Conservation (phyloP, 805 yeast genomes). For the Metschnikowia colocasiae region DNA sequence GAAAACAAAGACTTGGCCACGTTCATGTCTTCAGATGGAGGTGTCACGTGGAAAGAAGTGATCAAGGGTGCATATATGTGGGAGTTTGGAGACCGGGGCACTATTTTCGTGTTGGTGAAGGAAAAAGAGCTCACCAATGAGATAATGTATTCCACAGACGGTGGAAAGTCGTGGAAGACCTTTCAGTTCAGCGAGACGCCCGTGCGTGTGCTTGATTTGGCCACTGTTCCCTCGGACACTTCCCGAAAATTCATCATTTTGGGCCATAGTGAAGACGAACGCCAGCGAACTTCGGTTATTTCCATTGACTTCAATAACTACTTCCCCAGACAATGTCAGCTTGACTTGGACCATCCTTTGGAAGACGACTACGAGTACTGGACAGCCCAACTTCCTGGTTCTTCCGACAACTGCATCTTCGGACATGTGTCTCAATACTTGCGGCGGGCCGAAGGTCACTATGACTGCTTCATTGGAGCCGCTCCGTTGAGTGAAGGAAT, state of each 20-base stretch:
- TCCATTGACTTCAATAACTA: slow-evolving; percentile 37
- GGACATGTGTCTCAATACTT: slow-evolving; percentile 42
- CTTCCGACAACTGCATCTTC: slow-evolving; percentile 38
- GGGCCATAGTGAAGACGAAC: slow-evolving; percentile 31
- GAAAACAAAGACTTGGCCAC: slow-evolving; percentile 56
- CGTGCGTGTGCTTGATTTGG: slow-evolving; percentile 63
- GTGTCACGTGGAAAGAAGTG: slow-evolving; percentile 81
- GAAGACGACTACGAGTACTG: slow-evolving; percentile 42
- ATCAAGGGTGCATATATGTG: slow-evolving; percentile 74
- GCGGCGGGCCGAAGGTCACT: slow-evolving; percentile 41
- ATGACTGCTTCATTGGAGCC: slow-evolving; percentile 68
- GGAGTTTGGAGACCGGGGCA: slow-evolving; percentile 97
- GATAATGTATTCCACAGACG: slow-evolving; percentile 67
- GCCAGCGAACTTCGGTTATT: slow-evolving; percentile 39
- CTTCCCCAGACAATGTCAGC: slow-evolving; percentile 38
- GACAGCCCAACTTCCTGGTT: slow-evolving; percentile 38
- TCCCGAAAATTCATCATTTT: slow-evolving; percentile 72
- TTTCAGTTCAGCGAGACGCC: slow-evolving; percentile 56
- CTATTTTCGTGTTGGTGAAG: slow-evolving; percentile 70
- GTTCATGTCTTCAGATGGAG: slow-evolving; percentile 85
- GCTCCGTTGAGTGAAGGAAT: slow-evolving; percentile 56
- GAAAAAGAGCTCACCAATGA: slow-evolving; percentile 55
- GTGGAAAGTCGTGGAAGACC: slow-evolving; percentile 73
- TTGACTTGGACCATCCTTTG: slow-evolving; percentile 40
- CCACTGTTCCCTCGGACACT: slow-evolving; percentile 91